These are phyloP conservation scores for Fragaria vesca DNA, from an alignment of 306 rosid genomes.

Conservation along the genomic window DNA sequence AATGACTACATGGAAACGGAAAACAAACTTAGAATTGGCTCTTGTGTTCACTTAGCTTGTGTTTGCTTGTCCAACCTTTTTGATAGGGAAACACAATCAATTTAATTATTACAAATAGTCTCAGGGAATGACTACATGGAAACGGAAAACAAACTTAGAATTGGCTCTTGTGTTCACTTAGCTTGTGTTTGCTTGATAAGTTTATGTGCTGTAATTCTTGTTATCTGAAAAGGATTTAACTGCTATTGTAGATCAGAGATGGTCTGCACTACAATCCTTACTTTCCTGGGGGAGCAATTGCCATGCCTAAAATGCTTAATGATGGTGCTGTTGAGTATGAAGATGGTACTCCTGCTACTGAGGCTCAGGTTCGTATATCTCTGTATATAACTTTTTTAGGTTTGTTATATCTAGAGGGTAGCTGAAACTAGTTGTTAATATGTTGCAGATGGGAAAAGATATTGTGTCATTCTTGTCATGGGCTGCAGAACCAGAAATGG, in stretches of 20 bases:
- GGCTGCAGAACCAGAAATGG: conserved; percentile 99
- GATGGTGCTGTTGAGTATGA: conserved; percentile 97
- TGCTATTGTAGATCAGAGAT: conserved; percentile 77
- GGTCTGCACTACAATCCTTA: conserved; percentile 95
- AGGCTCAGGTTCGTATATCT: conserved; percentile 64
- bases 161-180: neutral
- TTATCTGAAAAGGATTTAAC: conserved; percentile 4
- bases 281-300: conserved; percentile 98
- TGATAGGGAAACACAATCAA: neutral
- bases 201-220: neutral
- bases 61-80: neutral
- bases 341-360: conserved; percentile 91
- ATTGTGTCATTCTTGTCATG: conserved; percentile 77
- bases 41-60: neutral
- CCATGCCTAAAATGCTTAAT: conserved; percentile 99
- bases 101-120: neutral
- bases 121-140: neutral
- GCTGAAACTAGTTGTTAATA: conserved; percentile 4
- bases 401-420: neutral
- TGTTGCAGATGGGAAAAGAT: conserved; percentile 95
- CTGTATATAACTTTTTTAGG: neutral
- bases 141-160: neutral
- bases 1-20: neutral
- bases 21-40: neutral
- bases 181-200: neutral